These are phyloP conservation scores for Penium margaritaceum DNA, from an alignment of 139 green algal species.

Conservation along the genomic window DNA sequence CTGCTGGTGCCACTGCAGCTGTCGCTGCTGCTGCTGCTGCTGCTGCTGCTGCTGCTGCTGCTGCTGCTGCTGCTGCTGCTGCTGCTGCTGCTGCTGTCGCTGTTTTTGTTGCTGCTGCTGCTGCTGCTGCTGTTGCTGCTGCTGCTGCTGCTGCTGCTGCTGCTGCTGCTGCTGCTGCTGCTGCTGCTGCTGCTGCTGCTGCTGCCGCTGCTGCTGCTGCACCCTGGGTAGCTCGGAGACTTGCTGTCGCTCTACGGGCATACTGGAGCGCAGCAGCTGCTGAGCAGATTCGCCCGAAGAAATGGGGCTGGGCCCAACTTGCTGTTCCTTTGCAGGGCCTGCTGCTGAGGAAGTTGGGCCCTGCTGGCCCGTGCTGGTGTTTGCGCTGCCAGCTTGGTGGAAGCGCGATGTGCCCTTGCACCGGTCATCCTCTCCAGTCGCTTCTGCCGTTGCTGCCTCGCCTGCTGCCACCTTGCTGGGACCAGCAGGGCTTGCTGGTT, in stretches of 20 bases:
- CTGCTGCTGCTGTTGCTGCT: background rate
- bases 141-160: background rate
- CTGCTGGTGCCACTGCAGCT: background rate
- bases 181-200: background rate
- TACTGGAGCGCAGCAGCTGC: background rate
- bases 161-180: background rate
- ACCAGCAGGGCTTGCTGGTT: no score
- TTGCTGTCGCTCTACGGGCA: background rate
- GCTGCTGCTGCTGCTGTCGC: background rate
- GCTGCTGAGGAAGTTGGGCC: no score
- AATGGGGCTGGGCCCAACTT: background rate
- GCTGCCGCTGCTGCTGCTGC: background rate
- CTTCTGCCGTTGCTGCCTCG: no score
- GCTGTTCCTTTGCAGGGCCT: background rate
- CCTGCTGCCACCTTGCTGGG: no score
- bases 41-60: conserved; percentile 5
- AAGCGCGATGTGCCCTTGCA: background rate
- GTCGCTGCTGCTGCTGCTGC: background rate
- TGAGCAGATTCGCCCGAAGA: background rate
- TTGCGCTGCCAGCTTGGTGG: background rate
- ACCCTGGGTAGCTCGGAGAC: background rate
- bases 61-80: background rate
- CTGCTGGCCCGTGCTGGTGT: background rate
- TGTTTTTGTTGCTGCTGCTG: background rate
- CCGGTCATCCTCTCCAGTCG: no score